A percentile compares a stretch with the other conserved stretches of the same genome.
These are phyloP conservation scores for Alternaria conjuncta DNA, from an alignment of 2,329 filamentous ascomycete species.

Conservation along the genomic window DNA sequence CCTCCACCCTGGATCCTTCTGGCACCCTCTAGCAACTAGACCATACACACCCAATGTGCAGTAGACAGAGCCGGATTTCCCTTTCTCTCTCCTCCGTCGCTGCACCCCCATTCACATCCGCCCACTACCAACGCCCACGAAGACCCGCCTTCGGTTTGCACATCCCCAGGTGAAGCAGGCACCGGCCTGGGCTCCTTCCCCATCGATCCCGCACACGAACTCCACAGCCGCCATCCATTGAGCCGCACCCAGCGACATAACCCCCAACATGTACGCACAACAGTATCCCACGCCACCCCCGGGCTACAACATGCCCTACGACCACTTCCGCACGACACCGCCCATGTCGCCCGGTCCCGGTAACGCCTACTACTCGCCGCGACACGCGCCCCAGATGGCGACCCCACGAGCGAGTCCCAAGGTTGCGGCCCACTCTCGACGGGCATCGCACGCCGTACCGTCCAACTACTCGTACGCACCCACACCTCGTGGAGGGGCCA, in stretches of 20 bases:
- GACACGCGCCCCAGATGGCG: conserved; percentile 59
- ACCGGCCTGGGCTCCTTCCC: conserved; percentile 34
- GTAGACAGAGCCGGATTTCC: conserved; percentile 40
- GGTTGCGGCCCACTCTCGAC: conserved; percentile 59
- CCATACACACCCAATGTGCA: conserved; percentile 43
- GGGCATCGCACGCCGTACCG: conserved; percentile 60
- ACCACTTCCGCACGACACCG: conserved; percentile 43
- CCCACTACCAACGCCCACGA: conserved; percentile 25
- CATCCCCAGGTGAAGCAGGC: conserved; percentile 44
- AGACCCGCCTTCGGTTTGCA: conserved; percentile 38
- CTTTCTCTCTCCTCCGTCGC: conserved; percentile 39
- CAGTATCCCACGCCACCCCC: conserved; percentile 46
- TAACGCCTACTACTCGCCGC: conserved; percentile 60
- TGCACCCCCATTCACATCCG: conserved; percentile 35
- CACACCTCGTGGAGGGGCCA: conserved; percentile 39
- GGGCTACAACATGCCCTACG: conserved; percentile 45
- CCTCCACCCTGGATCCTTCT: conserved; percentile 44
- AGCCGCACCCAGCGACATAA: conserved; percentile 5
- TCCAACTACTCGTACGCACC: conserved; percentile 52
- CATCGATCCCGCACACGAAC: conserved; percentile 9
- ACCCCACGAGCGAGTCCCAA: conserved; percentile 55
- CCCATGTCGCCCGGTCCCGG: conserved; percentile 56
- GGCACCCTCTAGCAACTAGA: conserved; percentile 29
- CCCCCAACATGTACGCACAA: conserved; percentile 38
- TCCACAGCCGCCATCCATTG: not conserved